Conservation (phyloP, 306 rosid species). For the Datisca glomerata region DNA sequence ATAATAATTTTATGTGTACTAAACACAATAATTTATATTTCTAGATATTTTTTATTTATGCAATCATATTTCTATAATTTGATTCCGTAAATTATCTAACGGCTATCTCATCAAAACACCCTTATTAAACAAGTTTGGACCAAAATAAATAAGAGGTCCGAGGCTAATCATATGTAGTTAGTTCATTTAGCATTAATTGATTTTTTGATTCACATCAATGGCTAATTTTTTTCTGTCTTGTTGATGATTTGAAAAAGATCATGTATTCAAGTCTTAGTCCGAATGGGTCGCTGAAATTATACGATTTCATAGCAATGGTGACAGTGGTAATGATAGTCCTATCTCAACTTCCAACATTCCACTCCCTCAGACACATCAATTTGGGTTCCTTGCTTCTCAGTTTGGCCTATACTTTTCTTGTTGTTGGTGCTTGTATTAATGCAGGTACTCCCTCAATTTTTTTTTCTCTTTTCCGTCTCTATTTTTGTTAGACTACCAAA, state of each 20-base stretch:
- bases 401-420: constrained; percentile 62
- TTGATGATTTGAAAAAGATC: constrained; percentile 37
- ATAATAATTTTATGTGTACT: too few relatives aligned
- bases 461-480: background rate
- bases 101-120: too few relatives aligned
- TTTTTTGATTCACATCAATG: too few relatives aligned
- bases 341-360: constrained; percentile 86
- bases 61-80: too few relatives aligned
- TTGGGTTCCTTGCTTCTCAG: constrained; percentile 59
- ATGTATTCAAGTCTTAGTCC: constrained; percentile 59
- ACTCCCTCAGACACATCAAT: constrained; percentile 79
- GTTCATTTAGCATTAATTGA: too few relatives aligned
- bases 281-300: constrained; percentile 64
- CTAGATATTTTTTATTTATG: too few relatives aligned
- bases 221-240: background rate
- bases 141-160: too few relatives aligned
- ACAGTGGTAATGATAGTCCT: constrained; percentile 61
- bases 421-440: constrained; percentile 59
- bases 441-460: constrained; percentile 31
- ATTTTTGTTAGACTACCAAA: too few relatives aligned
- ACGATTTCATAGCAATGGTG: constrained; percentile 90
- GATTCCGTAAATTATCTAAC: too few relatives aligned
- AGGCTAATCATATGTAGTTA: too few relatives aligned
- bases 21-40: too few relatives aligned
- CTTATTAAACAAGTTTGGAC: too few relatives aligned